Evolutionary conservation across 257 asterid genomes (phyloP), one percentile per base, ranked within the genome.

Genomic region (Rhazya stricta): DNA sequence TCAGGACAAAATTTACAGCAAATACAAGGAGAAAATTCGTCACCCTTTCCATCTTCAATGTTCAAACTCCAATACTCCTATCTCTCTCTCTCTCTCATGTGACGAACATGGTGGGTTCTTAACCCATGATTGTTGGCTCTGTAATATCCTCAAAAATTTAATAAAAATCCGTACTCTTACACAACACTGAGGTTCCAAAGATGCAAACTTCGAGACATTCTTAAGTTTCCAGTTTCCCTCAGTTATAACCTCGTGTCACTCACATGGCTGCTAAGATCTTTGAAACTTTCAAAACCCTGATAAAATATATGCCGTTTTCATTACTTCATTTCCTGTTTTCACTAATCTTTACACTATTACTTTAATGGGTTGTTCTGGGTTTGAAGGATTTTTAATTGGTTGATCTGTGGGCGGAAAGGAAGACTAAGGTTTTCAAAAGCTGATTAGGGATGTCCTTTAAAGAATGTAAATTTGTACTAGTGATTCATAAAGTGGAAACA

Each of bases 31-130:
- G 42, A 60, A 69, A 67, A 3, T 58, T 70, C 65, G 41, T 54
- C 73, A 70, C 71, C 23, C 32, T 71, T 79, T 74, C 50, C 62
- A 58, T 79, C 41, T 79, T 74, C 51, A 45, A 53, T 43, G 34
- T 45, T 39, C 30, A 63, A 76, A 53, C 21, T 54, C 80, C 73
- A 61, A 58, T 11, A 51, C 29, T 46, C 48, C 36, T 51, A 32
- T 72, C 51, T 76, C 56, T 70, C 45, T 71, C 77, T 50, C 58
- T 27, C 71, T 72, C 61, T 81, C 82, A 80, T 71, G 82, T 80
- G 84, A 78, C 10, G 83, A 83, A 80, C 82, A 78, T 80, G 84
- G 79, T 72, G 75, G 82, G 81, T 83, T 78, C 67, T 71, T 42
- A 71, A 25, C 76, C 80, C 82, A 78, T 76, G 74, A 75, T 83